Evolutionary conservation across 2,329 filamentous ascomycete genomes (phyloP).

Genomic region (Scedosporium aurantiacum): DNA sequence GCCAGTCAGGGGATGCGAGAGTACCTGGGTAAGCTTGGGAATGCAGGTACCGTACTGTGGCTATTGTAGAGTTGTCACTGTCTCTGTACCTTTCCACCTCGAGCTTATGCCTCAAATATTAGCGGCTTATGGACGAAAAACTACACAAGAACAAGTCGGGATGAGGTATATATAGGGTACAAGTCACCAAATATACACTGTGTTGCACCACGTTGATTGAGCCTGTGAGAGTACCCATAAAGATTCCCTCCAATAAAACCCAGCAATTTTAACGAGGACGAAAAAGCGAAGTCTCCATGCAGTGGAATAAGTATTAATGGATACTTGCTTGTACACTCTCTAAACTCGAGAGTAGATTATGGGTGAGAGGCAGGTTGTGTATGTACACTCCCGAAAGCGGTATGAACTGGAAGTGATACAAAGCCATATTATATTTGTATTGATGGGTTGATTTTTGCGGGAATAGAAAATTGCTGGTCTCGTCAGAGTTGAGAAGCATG

Average conservation of each 20-base stretch:
- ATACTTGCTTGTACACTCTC: neutral
- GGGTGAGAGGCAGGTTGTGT: neutral
- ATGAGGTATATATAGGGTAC: neutral
- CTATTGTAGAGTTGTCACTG: neutral
- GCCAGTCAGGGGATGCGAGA: slow-evolving; percentile 6
- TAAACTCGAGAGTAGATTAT: neutral
- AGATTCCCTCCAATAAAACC: slow-evolving; percentile 6
- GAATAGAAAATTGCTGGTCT: no score
- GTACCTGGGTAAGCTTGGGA: slow-evolving; percentile 3
- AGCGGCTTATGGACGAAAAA: neutral
- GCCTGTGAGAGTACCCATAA: slow-evolving; percentile 1
- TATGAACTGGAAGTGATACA: no score
- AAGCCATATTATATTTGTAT: no score
- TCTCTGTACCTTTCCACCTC: neutral
- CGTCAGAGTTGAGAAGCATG: no score
- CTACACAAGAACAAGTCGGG: neutral
- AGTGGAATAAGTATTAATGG: no score
- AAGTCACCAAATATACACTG: neutral
- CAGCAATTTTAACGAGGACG: slow-evolving; percentile 4
- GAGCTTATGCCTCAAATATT: neutral
- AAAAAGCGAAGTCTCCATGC: neutral
- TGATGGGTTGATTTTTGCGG: no score
- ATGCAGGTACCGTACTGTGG: slow-evolving; percentile 7
- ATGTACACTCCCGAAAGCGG: neutral
- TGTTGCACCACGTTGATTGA: slow-evolving; percentile 3